Evolutionary conservation across 192 early-diverging fungal species (phyloP).

Genomic region (Coemansia sp.): DNA sequence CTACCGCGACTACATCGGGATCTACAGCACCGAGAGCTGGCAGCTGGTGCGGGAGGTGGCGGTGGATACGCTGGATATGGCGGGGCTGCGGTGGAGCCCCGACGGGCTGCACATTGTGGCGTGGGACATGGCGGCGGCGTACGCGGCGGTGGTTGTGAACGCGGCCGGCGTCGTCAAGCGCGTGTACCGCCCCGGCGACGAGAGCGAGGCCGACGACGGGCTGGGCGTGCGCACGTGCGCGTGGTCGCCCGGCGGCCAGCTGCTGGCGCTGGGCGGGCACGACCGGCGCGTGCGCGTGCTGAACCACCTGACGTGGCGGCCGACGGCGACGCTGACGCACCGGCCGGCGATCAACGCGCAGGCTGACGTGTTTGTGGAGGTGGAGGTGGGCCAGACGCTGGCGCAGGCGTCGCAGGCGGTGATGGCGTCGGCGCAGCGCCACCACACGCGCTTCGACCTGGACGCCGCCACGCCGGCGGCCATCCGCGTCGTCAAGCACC

Average conservation of each 20-base stretch:
- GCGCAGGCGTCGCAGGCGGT: slow-evolving; percentile 19
- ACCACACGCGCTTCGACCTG: slow-evolving; percentile 35
- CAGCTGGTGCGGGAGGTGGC: slow-evolving; percentile 34
- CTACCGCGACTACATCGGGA: slow-evolving; percentile 43
- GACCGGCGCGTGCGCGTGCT: slow-evolving; percentile 40
- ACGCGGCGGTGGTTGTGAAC: slow-evolving; percentile 23
- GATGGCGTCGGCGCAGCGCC: slow-evolving; percentile 11
- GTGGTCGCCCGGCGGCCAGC: slow-evolving; percentile 47
- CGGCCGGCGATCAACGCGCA: slow-evolving; percentile 3
- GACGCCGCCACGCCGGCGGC: slow-evolving; percentile 8
- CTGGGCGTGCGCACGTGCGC: slow-evolving; percentile 31
- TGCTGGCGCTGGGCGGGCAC: slow-evolving; percentile 41
- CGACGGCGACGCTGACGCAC: slow-evolving; percentile 32
- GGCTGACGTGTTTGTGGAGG: slow-evolving; percentile 45
- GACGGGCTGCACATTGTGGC: slow-evolving; percentile 45
- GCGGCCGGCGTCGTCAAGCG: slow-evolving; percentile 43
- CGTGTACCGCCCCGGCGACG: background rate
- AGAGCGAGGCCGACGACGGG: slow-evolving; percentile 10
- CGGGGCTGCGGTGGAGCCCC: slow-evolving; percentile 39
- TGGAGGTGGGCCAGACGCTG: slow-evolving; percentile 25
- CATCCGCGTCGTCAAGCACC: slow-evolving; percentile 13
- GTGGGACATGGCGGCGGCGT: slow-evolving; percentile 8
- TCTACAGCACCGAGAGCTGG: slow-evolving; percentile 47
- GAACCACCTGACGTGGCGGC: slow-evolving; percentile 51
- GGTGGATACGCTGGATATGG: slow-evolving; percentile 26